Conservation (phyloP, 371 early-diverging fungal species). For the Haplosporangium sp. region DNA sequence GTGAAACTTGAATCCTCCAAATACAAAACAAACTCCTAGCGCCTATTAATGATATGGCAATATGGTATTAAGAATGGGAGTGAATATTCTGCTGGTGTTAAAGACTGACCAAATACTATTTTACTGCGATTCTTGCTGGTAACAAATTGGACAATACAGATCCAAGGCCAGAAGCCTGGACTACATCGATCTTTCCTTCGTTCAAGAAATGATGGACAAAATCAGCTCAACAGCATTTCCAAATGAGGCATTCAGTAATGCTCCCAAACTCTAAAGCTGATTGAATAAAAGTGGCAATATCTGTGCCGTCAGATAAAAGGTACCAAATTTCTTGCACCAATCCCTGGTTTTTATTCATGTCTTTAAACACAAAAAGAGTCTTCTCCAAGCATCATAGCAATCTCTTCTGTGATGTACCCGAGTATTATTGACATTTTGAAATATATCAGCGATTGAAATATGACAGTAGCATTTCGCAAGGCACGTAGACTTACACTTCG, state of each 20-base stretch:
- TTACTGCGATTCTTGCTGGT: conserved; percentile 50
- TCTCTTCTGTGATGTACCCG: conserved; percentile 69
- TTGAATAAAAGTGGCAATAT: not conserved
- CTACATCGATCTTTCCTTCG: conserved; percentile 84
- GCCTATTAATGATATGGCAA: conserved; percentile 29
- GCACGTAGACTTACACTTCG: conserved; percentile 60
- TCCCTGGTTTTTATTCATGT: not conserved
- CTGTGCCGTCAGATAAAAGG: not conserved
- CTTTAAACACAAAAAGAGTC: not conserved
- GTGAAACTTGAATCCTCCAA: conserved; percentile 77
- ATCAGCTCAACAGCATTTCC: conserved; percentile 90
- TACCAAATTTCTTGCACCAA: not conserved
- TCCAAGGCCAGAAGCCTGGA: conserved; percentile 89
- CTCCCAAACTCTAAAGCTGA: conserved; percentile 79
- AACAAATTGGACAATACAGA: conserved; percentile 90
- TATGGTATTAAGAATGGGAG: too few species aligned
- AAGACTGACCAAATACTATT: not conserved
- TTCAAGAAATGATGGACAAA: conserved; percentile 84
- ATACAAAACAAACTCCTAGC: conserved; percentile 82
- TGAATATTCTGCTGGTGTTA: not conserved
- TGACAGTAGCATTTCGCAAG: not conserved
- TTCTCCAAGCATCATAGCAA: conserved; percentile 60
- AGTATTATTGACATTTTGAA: conserved; percentile 53
- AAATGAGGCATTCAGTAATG: conserved; percentile 90
- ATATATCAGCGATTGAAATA: not conserved